Evolutionary conservation across 2,329 filamentous ascomycete genomes (phyloP), one percentile per base, ranked within the genome.

Genomic region (Stemphylium vesicarium): DNA sequence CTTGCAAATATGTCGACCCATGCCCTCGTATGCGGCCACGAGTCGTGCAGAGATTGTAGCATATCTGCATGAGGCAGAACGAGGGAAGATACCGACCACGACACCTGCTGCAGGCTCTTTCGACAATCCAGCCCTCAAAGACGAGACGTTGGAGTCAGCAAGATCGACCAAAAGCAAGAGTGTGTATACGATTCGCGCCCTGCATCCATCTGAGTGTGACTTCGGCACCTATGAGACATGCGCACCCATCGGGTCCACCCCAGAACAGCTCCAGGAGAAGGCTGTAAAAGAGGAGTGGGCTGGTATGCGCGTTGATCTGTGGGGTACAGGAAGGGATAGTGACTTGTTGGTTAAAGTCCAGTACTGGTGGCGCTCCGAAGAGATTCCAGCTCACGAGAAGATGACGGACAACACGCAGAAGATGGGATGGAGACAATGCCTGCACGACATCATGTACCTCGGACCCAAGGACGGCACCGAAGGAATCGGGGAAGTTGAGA

Each of bases 371-470:
- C 58, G 58, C 31, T 35, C 40, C 5, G 50, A 61, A 48, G 18
- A 39, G 13, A 22, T 55, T 16, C 4, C 42, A 12, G 36, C 50
- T 4, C 33, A 53, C 13, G 52, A 54, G 37, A 40, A 26, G 11
- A 22, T 52, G n/a, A 31, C 29, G 11, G 44, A 26, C 20, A 50
- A 53, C 36, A 24, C 5, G 8, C 16, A 37, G 10, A 41, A 43
- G 12, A 41, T 13, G 39, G 47, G 44, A 4, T 63, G 60, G 60
- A 54, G 55, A 22, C 60, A 61, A n/a, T 63, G 60, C 46, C 49
- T 63, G 29, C 55, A 63, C 42, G 55, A 61, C 45, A 61, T 63
- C 45, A 55, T 61, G 31, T 60, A 53, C 44, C 35, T 63, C 33
- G 53, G 60, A 9, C 47, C 44, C 10, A 53, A 42, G 31, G 58